Evolutionary conservation across 805 yeast species (phyloP), one percentile per base, ranked within the genome.

Genomic region (Monosporozyma aquatica): DNA sequence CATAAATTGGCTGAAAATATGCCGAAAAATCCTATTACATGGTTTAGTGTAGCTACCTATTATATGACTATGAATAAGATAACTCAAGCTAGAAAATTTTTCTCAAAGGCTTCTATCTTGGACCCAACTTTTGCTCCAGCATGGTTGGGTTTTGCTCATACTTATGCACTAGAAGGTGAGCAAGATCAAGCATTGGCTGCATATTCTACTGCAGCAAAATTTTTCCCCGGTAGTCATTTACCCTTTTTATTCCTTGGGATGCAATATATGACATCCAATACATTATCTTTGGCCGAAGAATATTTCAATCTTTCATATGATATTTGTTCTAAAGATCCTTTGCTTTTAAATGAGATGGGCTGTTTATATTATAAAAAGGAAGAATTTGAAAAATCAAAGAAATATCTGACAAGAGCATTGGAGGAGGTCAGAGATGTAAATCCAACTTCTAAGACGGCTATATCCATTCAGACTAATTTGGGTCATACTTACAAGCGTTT

Each of bases 121-220:
- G 82, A 87, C 54, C 94, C 98, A 3, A 84, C 80, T 50, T 87
- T 85, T 65, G 94, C 92, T 0, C 90, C 85, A 41, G 95, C 97
- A 1, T 92, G 98, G 98, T 79, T 92, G 26, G 98, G 97, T 2
- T 92, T 92, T 66, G 97, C 97, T 1, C 97, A 90, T 56, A 89
- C 97, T 0, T 92, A 89, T 73, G 96, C 96, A 0, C 81, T 85
- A 3, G 98, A 92, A 60, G 95, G 96, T n/a, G 99, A 92, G 62
- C 97, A 92, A 60, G 99, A 92, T 60, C 97, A 92, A 62, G 97
- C 97, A 1, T 82, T 92, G 18, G 82, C 96, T 43, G 97, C 97
- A 0, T 92, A 89, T 62, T 89, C 97, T 1, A 89, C 95, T 10
- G 97, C 97, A 0, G 87, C 95, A 1, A 69, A 96, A 47, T 71